Base-by-base conservation (phyloP, 148 eudicot genomes). In the Agrostemma githago region DNA sequence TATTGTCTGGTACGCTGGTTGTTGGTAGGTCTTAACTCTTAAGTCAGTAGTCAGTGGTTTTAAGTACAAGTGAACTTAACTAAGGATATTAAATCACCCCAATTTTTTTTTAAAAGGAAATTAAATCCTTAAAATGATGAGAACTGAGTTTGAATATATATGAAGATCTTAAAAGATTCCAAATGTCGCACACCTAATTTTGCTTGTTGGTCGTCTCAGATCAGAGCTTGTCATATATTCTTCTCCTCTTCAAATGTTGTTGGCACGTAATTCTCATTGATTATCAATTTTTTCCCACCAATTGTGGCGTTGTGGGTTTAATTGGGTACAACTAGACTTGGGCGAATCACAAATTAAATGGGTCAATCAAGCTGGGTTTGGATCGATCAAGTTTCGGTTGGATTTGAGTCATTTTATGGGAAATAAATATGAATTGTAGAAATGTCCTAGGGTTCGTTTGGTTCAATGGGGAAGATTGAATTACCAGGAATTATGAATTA, bases 81-180 rank as follows among this genome's bases (percentile, higher is more conserved):
- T 26, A 26, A 26, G 34, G 34, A 26, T 26, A 26, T 26, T 26
- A 26, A 26, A 26, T 26, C 34, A 26, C 34, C 34, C 34, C 12
- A 63, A 6, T 44, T 46, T 5, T 26, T 26, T 26, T 26, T 26
- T 26, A 26, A 26, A 26, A 69, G n/a, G 15, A 19, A 46, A 51
- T 69, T 44, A 46, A 51, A 69, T 16, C 48, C 21, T 65, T 7
- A 71, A 70, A 70, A 34, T 17, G 10, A 48, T 4, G 9, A 2
- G 38, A 16, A 14, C 0, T 12, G n/a, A 17, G 66, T 60, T 66
- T 44, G 62, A 57, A 76, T 41, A 5, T 8, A 51, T 62, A n/a
- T 1, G 62, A 40, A 57, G 8, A 66, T 41, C 64, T 67, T 54
- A 21, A 14, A 77, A 77, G 63, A 62, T 77, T 70, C 79, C 74